These are phyloP conservation scores for Drosera spatulata DNA, from an alignment of 179 eudicot species.

Conservation along the genomic window DNA sequence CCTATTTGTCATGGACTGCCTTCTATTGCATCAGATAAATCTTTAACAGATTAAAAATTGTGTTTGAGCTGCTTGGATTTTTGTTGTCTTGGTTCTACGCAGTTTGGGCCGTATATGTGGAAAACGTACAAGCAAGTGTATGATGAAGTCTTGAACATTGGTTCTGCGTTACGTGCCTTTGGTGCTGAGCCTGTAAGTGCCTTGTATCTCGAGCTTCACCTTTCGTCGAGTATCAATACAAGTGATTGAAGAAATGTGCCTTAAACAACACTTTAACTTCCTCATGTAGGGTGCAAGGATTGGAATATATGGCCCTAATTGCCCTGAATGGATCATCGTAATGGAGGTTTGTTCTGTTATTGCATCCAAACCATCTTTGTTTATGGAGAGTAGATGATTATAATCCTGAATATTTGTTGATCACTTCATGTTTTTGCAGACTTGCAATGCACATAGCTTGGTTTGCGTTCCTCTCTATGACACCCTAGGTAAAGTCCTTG, in stretches of 20 bases:
- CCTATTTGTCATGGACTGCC: no score
- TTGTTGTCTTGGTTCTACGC: not conserved
- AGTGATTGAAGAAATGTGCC: not conserved
- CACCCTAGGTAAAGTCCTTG: constrained; percentile 50
- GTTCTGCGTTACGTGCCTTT: constrained; percentile 68
- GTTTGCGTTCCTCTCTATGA: constrained; percentile 97
- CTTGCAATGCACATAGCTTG: constrained; percentile 80
- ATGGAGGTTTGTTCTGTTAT: constrained; percentile 55
- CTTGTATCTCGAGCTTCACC: not conserved
- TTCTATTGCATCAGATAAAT: no score
- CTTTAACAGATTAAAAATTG: not conserved
- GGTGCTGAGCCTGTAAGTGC: constrained; percentile 77
- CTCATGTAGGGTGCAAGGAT: constrained; percentile 59
- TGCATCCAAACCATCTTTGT: not conserved
- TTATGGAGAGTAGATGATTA: not conserved
- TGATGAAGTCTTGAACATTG: constrained; percentile 52
- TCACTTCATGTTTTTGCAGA: constrained; percentile 27
- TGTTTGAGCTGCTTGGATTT: not conserved
- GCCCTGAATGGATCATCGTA: constrained; percentile 92
- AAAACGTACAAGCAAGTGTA: constrained; percentile 79
- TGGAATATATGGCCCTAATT: constrained; percentile 88
- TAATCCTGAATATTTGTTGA: not conserved
- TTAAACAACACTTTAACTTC: not conserved
- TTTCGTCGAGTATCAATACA: not conserved
- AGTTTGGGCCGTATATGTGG: constrained; percentile 88